Evolutionary conservation across 2,329 filamentous ascomycete genomes (phyloP).

Genomic region (Alternaria sp.): DNA sequence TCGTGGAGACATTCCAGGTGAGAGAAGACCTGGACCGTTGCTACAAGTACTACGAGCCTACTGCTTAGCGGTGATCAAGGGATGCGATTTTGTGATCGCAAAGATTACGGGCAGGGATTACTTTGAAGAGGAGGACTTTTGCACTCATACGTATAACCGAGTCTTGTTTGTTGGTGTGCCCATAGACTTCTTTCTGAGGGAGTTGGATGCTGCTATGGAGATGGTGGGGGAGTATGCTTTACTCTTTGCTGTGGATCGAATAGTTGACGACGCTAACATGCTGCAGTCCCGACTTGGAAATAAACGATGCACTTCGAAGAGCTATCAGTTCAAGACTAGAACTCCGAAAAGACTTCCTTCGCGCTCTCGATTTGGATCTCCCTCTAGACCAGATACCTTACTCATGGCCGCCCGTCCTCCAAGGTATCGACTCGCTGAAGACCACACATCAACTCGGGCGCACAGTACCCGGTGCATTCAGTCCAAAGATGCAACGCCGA

Average conservation of each 20-base stretch:
- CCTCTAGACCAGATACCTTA: slow-evolving; percentile 38
- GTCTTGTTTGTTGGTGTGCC: slow-evolving; percentile 68
- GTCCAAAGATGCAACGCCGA: slow-evolving; percentile 86
- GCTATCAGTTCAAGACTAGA: slow-evolving; percentile 72
- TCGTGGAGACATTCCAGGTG: slow-evolving; percentile 33
- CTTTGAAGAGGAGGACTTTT: slow-evolving; percentile 98
- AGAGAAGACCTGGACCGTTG: slow-evolving; percentile 37
- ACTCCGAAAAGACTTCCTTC: slow-evolving; percentile 71
- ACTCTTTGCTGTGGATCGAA: background rate
- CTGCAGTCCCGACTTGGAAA: slow-evolving; percentile 33
- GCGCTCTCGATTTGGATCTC: slow-evolving; percentile 55
- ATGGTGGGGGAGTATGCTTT: slow-evolving; percentile 43
- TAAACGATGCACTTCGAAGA: slow-evolving; percentile 51
- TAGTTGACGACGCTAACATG: slow-evolving; percentile 18
- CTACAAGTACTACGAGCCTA: slow-evolving; percentile 78
- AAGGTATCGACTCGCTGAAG: slow-evolving; percentile 63
- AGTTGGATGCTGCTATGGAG: slow-evolving; percentile 46
- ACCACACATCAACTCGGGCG: slow-evolving; percentile 69
- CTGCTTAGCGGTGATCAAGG: slow-evolving; percentile 83
- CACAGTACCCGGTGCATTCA: slow-evolving; percentile 80
- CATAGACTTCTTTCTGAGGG: slow-evolving; percentile 46
- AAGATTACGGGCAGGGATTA: slow-evolving; percentile 84
- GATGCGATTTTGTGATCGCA: slow-evolving; percentile 79
- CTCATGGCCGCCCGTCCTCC: slow-evolving; percentile 52
- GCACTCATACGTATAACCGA: slow-evolving; percentile 87